Conservation (phyloP, 257 asterid genomes). For the Catharanthus roseus region DNA sequence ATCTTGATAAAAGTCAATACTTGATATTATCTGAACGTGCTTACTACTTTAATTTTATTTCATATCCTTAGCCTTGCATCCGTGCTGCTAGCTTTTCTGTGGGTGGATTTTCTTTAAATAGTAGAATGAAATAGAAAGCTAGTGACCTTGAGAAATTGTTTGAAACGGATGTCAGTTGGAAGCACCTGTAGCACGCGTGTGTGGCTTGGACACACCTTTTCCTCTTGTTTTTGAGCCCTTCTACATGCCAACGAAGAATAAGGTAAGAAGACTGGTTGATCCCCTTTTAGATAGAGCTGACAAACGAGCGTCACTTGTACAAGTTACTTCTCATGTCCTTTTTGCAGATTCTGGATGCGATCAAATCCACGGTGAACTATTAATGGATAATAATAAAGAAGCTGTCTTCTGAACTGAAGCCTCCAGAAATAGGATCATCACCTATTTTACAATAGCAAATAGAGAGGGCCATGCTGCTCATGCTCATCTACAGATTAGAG, state of each 20-base stretch:
- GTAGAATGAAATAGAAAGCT: neutral
- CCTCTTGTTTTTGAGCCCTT: constrained; percentile 95
- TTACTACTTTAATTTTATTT: neutral
- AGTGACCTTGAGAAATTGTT: neutral
- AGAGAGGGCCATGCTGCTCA: neutral
- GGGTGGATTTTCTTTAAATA: neutral
- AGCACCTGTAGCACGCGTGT: constrained; percentile 91
- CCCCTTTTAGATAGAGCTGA: neutral
- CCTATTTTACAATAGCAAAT: no score
- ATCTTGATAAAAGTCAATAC: neutral
- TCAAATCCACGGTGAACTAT: constrained; percentile 68
- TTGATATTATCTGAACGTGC: neutral
- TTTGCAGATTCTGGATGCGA: constrained; percentile 82
- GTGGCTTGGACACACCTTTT: constrained; percentile 92
- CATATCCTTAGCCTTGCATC: neutral
- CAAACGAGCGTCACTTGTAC: neutral
- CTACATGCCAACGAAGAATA: constrained; percentile 86
- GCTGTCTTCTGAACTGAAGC: neutral
- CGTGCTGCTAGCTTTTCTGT: neutral
- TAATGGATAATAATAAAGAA: constrained; percentile 17
- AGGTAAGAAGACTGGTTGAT: constrained; percentile 36
- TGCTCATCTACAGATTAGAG: neutral
- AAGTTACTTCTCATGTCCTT: constrained; percentile 7
- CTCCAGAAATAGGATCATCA: no score
- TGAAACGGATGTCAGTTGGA: constrained; percentile 50